Evolutionary conservation across 257 asterid genomes (phyloP).

Genomic region (Oldenlandia corymbosa): DNA sequence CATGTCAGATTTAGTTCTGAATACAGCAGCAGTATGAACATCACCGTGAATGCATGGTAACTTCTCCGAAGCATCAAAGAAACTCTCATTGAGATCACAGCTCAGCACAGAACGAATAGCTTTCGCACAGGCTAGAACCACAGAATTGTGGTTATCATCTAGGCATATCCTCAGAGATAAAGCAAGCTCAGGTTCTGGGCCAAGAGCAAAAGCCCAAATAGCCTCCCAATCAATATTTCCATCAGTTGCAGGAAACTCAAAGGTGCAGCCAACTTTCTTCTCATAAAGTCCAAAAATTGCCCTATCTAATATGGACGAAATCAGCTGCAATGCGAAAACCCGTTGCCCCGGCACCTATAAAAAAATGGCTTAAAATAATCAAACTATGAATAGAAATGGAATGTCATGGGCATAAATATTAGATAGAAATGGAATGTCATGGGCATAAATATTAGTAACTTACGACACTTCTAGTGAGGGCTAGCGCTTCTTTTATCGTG

Average conservation of each 20-base stretch:
- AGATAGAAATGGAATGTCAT: neutral
- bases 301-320: conserved; percentile 61
- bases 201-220: conserved; percentile 95
- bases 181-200: conserved; percentile 98
- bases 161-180: conserved; percentile 70
- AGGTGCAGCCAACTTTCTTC: conserved; percentile 36
- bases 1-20: conserved; percentile 76
- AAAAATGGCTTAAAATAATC: conserved; percentile 19
- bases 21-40: conserved; percentile 78
- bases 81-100: conserved; percentile 55
- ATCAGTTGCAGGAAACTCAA: conserved; percentile 26
- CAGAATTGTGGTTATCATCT: conserved; percentile 81
- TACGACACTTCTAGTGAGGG: conserved; percentile 85
- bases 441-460: conserved; percentile 24
- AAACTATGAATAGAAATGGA: conserved; percentile 4
- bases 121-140: conserved; percentile 82
- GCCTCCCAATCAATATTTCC: conserved; percentile 79
- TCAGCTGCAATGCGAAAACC: conserved; percentile 68
- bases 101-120: conserved; percentile 63
- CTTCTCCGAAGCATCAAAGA: conserved; percentile 67
- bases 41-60: conserved; percentile 42
- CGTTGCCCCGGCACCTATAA: conserved; percentile 91
- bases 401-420: neutral
- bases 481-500: conserved; percentile 83
- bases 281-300: conserved; percentile 44